Base-by-base conservation (phyloP, 371 early-diverging fungal genomes). In the Dentiscutata heterogama region DNA sequence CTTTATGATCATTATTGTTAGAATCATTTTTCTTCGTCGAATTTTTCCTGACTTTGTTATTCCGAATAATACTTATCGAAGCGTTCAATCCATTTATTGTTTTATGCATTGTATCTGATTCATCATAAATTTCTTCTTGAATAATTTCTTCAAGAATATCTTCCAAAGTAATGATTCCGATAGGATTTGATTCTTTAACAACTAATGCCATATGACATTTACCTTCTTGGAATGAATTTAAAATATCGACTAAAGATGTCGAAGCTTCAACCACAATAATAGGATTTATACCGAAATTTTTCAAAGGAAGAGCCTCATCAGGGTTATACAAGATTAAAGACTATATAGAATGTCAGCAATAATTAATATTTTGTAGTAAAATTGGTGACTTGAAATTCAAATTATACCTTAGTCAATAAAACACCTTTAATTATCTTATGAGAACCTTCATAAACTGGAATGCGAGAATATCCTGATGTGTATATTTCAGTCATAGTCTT, bases 131-230 rank as follows among this genome's bases (percentile, higher is more conserved):
- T 86, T 97, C 96, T 81, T 94, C 94, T 18, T 95, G 95, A 85
- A 99, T 94, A n/a, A 98, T 87, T 87, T 98, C 98, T 86, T 99
- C 98, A 82, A 99, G 96, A 14, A 99, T 96, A 85, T 99, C 99
- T 84, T 99, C 99, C 46, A 98, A 87, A 0, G 99, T 99, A 64
- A 99, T 94, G 11, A 98, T 95, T 10, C 99, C 99, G n/a, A 98
- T 84, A 4, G 93, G 88, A 25, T 86, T 86, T 35, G 84, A 82
- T n/a, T 88, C 46, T 64, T 64, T 88, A 0, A 93, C 92, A 14
- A 95, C 94, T n/a, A 94, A 85, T 0, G 94, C 92, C 91, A 93
- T 92, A 82, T 93, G 94, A 81, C 84, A 92, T 85, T 93, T 89
- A n/a, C 96, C 95, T 75, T 95, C 95, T 86, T 99, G 96, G 86